Base-by-base conservation (phyloP, 2,329 filamentous ascomycete species). In the Stromatinia cepivora region DNA sequence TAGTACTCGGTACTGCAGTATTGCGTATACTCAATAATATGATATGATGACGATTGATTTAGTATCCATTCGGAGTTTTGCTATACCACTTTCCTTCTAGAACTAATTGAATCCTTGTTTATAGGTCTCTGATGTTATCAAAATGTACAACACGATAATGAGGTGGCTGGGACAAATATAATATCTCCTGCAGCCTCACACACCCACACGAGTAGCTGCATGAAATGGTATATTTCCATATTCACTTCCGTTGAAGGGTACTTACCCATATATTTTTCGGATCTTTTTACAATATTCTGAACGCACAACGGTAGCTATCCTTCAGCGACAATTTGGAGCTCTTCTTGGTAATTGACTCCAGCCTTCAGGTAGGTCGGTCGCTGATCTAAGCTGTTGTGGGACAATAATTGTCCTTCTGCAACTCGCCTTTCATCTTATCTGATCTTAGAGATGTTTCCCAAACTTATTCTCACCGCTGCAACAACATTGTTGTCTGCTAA, bases 361-460 rank as follows among this genome's bases (percentile, higher is more conserved):
- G 20, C 46, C 46, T 28, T 13, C 31, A 28, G 64, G 36, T 48
- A 42, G 63, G 42, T 64, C 48, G 63, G 42, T 64, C 48, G 25
- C 58, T 50, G 50, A 64, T 64, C 50, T 46, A 36, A 31, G 48
- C 36, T 28, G 50, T 64, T 52, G 66, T 64, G 45, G 42, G 50
- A 64, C 66, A 56, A 56, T 56, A 50, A 17, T 64, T 68, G 50
- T n/a, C 36, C 25, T 31, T 64, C 58, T 64, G 58, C 66, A 63
- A 42, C 58, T 56, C 66, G 50, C 39, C 50, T 68, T 22, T n/a
- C 1, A 20, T 52, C 39, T 42, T 46, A 42, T 34, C 22, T 25
- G 13, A 48, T 48, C 36, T 68, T 28, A 36, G 22, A 64, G 58
- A 78, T 78, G 76, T 73, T 76, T 69, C 72, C 72, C n/a, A 73